Conservation (phyloP, 352 stramenopile species). For the Thraustochytrium sp. region DNA sequence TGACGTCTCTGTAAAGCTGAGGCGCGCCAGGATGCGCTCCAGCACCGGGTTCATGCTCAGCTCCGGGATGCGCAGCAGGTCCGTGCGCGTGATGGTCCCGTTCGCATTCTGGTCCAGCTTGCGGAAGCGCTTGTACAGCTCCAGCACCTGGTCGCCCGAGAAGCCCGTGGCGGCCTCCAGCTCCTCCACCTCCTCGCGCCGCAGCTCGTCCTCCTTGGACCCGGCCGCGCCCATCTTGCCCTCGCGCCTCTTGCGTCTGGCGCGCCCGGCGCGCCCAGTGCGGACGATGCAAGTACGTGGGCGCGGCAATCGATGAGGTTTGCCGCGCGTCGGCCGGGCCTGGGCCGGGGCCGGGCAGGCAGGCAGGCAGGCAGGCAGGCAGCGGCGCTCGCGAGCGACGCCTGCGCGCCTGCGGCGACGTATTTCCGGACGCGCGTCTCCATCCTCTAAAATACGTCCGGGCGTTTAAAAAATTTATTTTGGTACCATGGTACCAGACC, state of each 20-base stretch:
- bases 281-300: no score
- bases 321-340: no score
- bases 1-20: neutral
- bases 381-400: no score
- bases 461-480: neutral
- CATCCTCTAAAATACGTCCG: no score
- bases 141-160: slow-evolving; percentile 13
- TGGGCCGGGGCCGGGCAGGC: no score
- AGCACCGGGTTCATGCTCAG: slow-evolving; percentile 47
- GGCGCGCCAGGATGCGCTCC: slow-evolving; percentile 15
- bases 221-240: slow-evolving; percentile 19
- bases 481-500: no score
- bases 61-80: slow-evolving; percentile 46
- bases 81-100: slow-evolving; percentile 28
- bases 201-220: slow-evolving; percentile 33
- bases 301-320: no score
- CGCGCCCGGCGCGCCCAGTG: no score
- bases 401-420: no score
- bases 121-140: slow-evolving; percentile 45
- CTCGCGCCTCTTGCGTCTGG: no score
- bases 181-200: slow-evolving; percentile 39
- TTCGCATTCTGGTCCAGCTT: slow-evolving; percentile 43
- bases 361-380: no score
- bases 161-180: slow-evolving; percentile 35
- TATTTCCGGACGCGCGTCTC: no score